Percentiles rank a stretch among this genome's conserved stretches.
Evolutionary conservation across 768 basidiomycete genomes (phyloP).

Genomic region (Termitomyces sp.): DNA sequence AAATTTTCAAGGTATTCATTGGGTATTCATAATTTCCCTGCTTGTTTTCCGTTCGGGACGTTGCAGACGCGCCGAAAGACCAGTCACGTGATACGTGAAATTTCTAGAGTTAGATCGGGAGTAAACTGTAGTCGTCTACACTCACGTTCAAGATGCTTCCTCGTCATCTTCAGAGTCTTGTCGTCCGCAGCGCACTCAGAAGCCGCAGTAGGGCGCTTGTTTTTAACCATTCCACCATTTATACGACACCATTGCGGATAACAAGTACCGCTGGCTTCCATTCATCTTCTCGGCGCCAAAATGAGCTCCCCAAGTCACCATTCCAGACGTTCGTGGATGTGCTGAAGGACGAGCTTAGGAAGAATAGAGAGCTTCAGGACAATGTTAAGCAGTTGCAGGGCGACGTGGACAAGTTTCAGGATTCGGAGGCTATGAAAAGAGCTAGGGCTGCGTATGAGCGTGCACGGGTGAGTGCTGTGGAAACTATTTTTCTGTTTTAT

Average conservation of each 20-base stretch:
- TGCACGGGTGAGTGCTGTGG: constrained; percentile 67
- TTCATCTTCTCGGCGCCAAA: constrained; percentile 54
- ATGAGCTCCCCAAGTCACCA: constrained; percentile 83
- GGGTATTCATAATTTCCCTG: no score
- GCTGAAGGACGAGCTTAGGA: constrained; percentile 85
- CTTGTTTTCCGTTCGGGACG: neutral
- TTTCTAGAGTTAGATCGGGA: constrained; percentile 6
- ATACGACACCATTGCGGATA: constrained; percentile 40
- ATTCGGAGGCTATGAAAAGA: constrained; percentile 92
- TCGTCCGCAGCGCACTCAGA: constrained; percentile 30
- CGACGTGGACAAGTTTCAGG: constrained; percentile 96
- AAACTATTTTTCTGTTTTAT: constrained; percentile 1
- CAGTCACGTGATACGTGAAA: constrained; percentile 15
- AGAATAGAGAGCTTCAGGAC: constrained; percentile 93
- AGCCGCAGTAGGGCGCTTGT: constrained; percentile 20
- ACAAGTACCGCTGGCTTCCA: constrained; percentile 44
- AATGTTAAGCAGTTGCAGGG: constrained; percentile 97
- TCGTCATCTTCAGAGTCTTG: constrained; percentile 38
- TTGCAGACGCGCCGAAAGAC: neutral
- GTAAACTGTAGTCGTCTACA: neutral
- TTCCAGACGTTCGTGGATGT: constrained; percentile 97
- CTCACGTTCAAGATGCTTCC: constrained; percentile 32
- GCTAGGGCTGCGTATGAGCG: constrained; percentile 92
- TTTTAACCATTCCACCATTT: constrained; percentile 17
- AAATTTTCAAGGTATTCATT: no score